phyloP scores from a whole-genome alignment of 176 grass and related monocot genomes.

The Metroxylon sagu region DNA sequence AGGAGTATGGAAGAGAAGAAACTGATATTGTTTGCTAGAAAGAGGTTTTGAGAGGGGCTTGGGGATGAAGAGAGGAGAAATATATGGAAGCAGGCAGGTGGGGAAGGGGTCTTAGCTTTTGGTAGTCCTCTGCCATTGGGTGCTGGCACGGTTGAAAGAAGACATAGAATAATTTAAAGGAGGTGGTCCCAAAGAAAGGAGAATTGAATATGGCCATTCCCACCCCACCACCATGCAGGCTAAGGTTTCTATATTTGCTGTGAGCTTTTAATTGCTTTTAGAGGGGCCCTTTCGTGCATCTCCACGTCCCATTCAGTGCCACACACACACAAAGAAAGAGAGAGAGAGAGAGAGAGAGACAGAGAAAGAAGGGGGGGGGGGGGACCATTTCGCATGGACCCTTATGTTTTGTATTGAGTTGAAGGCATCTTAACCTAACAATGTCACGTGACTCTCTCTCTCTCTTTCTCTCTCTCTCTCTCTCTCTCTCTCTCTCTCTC shows the following conservation, averaged over 20 bases:
- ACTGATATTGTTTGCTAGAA: background rate
- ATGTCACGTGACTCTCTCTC: too few species aligned
- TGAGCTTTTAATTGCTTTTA: conserved; percentile 1
- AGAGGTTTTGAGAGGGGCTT: too few species aligned
- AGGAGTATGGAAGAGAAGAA: background rate
- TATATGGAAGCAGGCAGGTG: too few species aligned
- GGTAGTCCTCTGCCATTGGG: background rate
- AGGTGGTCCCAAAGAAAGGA: conserved; percentile 1
- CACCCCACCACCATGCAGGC: background rate
- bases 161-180: background rate
- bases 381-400: background rate
- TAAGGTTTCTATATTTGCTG: conserved; percentile 4
- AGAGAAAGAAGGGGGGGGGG: too few species aligned
- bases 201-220: background rate
- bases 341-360: too few species aligned
- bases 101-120: background rate
- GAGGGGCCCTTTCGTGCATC: background rate
- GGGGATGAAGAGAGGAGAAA: too few species aligned
- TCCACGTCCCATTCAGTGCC: background rate
- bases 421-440: too few species aligned
- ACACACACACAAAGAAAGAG: background rate
- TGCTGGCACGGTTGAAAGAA: background rate
- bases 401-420: too few species aligned
- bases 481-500: too few species aligned
- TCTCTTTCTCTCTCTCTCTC: too few species aligned